phyloP scores from a whole-genome alignment of 169 alveolate genomes.

The Babesia microti region DNA sequence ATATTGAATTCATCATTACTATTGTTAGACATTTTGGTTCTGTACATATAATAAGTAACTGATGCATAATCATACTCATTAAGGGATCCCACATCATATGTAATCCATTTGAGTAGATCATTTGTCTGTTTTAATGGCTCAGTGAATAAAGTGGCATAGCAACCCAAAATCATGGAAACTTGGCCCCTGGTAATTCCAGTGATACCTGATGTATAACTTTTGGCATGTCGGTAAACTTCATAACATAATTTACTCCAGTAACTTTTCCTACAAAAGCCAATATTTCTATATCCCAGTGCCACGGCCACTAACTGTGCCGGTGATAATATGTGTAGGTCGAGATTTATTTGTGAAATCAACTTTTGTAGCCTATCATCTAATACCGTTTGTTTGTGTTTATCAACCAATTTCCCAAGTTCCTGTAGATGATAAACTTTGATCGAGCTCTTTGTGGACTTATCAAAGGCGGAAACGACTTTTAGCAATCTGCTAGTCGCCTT shows the following conservation, averaged over 20 bases:
- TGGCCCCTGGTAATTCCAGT: slow-evolving; percentile 40
- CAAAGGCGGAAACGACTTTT: slow-evolving; percentile 18
- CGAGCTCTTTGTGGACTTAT: slow-evolving; percentile 17
- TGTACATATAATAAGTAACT: slow-evolving; percentile 30
- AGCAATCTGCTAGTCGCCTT: too few relatives aligned
- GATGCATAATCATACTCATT: slow-evolving; percentile 43
- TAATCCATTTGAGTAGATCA: slow-evolving; percentile 27
- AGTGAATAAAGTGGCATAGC: slow-evolving; percentile 34
- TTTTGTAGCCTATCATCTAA: background rate
- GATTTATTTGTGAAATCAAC: slow-evolving; percentile 18
- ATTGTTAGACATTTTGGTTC: slow-evolving; percentile 29
- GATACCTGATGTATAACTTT: slow-evolving; percentile 15
- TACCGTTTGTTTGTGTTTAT: slow-evolving; percentile 1
- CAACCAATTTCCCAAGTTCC: slow-evolving; percentile 36
- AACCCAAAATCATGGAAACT: slow-evolving; percentile 29
- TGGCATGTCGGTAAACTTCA: slow-evolving; percentile 22
- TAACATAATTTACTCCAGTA: slow-evolving; percentile 42
- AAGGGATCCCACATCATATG: slow-evolving; percentile 22
- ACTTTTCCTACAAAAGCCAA: slow-evolving; percentile 14
- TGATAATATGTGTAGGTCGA: slow-evolving; percentile 6
- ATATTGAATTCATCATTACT: slow-evolving; percentile 7
- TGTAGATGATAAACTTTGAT: slow-evolving; percentile 46
- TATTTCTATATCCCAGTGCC: slow-evolving; percentile 31
- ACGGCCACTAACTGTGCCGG: slow-evolving; percentile 46
- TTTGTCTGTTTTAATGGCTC: slow-evolving; percentile 15